Evolutionary conservation across 768 basidiomycete genomes (phyloP), one percentile per base, ranked within the genome.

Genomic region (Tylopilus rubrobrunneus): DNA sequence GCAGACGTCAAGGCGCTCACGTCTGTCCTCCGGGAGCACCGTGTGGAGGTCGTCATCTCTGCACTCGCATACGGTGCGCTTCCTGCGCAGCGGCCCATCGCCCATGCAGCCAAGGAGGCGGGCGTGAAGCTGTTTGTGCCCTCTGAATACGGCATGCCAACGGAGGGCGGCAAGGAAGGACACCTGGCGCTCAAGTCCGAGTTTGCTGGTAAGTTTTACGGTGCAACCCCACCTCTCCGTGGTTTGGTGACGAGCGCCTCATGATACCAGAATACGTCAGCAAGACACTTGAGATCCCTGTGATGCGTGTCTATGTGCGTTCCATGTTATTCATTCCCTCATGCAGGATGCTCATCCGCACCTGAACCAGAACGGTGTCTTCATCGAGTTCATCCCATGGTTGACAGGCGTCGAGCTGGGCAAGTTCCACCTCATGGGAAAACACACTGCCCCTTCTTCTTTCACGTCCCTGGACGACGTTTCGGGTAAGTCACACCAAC

Each of bases 61-160:
- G 66, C 71, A 7, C 39, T 74, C 37, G 66, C 68, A 15, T 64
- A 60, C 3, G 64, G 59, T 7, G 72, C 62, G 7, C 57, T 67
- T 14, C 40, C 49, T 3, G 57, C 56, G 7, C 71, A 73, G 48
- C 57, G 57, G 27, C 41, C 57, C 2, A 51, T 75, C 34, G 72
- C 67, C 14, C 67, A 70, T 7, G 74, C 74, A 14, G 70, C 74
- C 25, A 71, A 71, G 51, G 61, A 58, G 36, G 73, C 73, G 0
- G 67, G 62, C 1, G 71, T 75, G 19, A 70, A 71, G 56, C 39
- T 76, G 45, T 74, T 75, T 45, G 72, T 72, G n/a, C 72, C 74
- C 12, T 68, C 67, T 19, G 74, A 75, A 51, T 75, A 61, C 29
- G 71, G 74, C 21, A 62, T 72, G 57, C 65, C 71, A 14, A 74